phyloP scores from a whole-genome alignment of 441 rosid genomes.

The Populus trichocarpa region DNA sequence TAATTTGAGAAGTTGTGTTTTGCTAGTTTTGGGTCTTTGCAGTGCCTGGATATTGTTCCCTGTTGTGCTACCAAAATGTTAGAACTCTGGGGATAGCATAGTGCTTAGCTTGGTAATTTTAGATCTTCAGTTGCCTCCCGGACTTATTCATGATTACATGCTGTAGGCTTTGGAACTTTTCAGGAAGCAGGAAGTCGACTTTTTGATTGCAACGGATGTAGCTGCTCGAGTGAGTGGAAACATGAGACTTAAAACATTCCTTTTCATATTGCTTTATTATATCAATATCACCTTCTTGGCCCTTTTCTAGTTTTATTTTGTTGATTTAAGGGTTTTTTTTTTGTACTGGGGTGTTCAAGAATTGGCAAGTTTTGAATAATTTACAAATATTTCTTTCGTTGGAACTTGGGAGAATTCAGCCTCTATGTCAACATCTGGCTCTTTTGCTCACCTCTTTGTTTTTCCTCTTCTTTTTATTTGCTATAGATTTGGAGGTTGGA shows the following conservation, averaged over 20 bases:
- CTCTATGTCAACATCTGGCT: neutral
- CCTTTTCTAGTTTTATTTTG: neutral
- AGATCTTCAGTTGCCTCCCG: neutral
- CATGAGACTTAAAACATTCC: neutral
- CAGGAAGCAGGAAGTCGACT: constrained; percentile 88
- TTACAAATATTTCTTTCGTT: neutral
- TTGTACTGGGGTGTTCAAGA: neutral
- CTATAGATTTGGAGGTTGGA: neutral
- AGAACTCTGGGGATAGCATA: neutral
- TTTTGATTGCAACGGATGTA: constrained; percentile 93
- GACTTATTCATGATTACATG: constrained; percentile 23
- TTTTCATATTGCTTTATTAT: neutral
- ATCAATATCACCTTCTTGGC: neutral
- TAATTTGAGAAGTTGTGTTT: constrained; percentile 8
- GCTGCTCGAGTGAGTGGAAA: constrained; percentile 85
- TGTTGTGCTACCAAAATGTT: neutral
- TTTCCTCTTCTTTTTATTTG: too few relatives aligned
- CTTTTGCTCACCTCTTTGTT: neutral
- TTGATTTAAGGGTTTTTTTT: neutral
- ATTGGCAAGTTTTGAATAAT: neutral
- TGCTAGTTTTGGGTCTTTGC: neutral
- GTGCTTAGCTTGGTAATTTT: neutral
- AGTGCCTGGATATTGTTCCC: neutral
- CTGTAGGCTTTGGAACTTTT: constrained; percentile 87
- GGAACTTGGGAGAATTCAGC: neutral